Conservation (phyloP, 306 rosid species). For the Echinosophora koreensis region DNA sequence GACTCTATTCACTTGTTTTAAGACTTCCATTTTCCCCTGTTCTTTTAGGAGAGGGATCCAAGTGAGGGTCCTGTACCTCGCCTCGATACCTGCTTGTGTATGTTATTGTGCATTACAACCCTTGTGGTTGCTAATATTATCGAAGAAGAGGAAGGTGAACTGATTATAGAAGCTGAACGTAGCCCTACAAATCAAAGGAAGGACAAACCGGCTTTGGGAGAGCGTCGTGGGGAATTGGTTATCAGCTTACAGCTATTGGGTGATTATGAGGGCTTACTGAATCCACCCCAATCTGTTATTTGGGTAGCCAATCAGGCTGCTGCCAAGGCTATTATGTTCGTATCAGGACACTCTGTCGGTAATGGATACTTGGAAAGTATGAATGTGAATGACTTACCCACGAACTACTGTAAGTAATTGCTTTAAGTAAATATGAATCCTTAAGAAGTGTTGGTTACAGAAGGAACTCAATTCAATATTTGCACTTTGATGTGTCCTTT, state of each 20-base stretch:
- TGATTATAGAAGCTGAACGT: conserved; percentile 71
- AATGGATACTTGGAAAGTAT: conserved; percentile 70
- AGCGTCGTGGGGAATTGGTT: conserved; percentile 77
- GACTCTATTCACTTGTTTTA: conserved; percentile 30
- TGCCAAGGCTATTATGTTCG: conserved; percentile 77
- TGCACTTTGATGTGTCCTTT: conserved; percentile 22
- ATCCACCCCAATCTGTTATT: conserved; percentile 76
- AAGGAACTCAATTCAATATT: conserved; percentile 15
- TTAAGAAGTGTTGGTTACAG: conserved; percentile 31
- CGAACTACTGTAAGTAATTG: conserved; percentile 78
- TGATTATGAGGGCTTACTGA: conserved; percentile 71
- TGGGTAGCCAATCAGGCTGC: conserved; percentile 92
- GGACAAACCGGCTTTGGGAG: conserved; percentile 68
- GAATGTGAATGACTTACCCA: conserved; percentile 77
- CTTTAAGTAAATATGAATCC: conserved; percentile 35
- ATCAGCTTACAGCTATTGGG: conserved; percentile 87
- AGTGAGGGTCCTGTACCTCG: conserved; percentile 98
- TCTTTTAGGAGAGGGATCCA: conserved; percentile 89
- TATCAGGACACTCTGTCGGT: conserved; percentile 71
- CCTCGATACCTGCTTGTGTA: conserved; percentile 90
- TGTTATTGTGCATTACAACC: conserved; percentile 83
- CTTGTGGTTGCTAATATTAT: conserved; percentile 79
- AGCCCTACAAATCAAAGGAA: conserved; percentile 68
- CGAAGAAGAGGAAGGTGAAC: conserved; percentile 95
- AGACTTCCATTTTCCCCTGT: background rate